Evolutionary conservation across 495 filamentous ascomycete species (phyloP), one percentile per base, ranked within the genome.

Genomic region (Acidiella bohemica): DNA sequence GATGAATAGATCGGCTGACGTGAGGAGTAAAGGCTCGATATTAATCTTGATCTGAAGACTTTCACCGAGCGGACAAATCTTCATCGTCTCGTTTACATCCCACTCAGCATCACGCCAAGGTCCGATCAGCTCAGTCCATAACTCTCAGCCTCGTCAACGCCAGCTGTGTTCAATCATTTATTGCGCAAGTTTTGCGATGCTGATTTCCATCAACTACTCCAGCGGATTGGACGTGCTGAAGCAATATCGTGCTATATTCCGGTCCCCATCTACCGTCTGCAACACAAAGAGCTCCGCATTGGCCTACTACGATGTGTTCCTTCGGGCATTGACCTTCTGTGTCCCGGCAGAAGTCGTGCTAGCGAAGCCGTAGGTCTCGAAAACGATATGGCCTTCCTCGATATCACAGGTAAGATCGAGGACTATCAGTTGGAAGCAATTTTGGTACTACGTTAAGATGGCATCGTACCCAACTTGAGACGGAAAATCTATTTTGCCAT

Each of bases 191-290:
- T n/a, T n/a, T n/a, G n/a, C n/a, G n/a, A n/a, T n/a, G n/a, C n/a
- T n/a, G n/a, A n/a, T n/a, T n/a, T n/a, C n/a, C n/a, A n/a, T n/a
- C n/a, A n/a, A n/a, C 28, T 34, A 41, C 38, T 41, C 19, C 25
- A 25, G 36, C 36, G 36, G 32, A 4, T 34, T 34, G 13, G 34
- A 41, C 2, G 33, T 23, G 22, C 34, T 38, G 24, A 50, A 50
- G 22, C 42, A 45, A 30, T 50, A 50, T 35, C 47, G 3, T 6
- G 47, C 47, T 14, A 50, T 40, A 30, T 50, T 50, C 41, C 47
- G 46, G 20, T 37, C 32, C 6, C 25, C 36, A 12, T 29, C 32
- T 2, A 38, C 36, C 21, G 32, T 46, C 37, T 50, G 28, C 29
- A 44, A 32, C 1, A 50, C 42, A 30, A 50, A 50, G 18, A 46